phyloP scores from a whole-genome alignment of 2,329 filamentous ascomycete species.

The Davidsoniella virescens region DNA sequence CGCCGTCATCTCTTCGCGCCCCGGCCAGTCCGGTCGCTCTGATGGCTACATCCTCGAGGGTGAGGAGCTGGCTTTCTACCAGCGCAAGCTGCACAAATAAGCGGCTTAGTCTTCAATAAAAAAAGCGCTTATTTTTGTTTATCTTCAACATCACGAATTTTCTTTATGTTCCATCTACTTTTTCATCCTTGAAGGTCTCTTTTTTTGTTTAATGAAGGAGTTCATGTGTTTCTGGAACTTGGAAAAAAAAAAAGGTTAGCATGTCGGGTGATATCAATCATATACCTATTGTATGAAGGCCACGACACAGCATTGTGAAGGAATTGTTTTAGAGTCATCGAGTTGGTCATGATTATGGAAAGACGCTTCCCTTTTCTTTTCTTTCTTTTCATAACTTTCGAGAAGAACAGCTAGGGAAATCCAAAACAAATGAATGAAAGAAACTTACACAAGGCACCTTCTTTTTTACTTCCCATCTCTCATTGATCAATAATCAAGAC shows the following conservation, averaged over 20 bases:
- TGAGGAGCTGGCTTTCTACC: slow-evolving; percentile 99
- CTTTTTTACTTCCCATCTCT: slow-evolving; percentile 24
- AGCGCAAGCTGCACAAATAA: slow-evolving; percentile 98
- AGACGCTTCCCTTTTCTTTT: no score
- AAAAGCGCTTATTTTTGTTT: slow-evolving; percentile 3
- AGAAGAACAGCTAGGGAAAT: background rate
- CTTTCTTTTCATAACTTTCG: background rate
- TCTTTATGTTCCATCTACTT: background rate
- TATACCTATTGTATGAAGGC: background rate
- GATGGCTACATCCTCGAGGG: slow-evolving; percentile 98
- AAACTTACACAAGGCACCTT: slow-evolving; percentile 18
- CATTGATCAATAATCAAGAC: slow-evolving; percentile 19
- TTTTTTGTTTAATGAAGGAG: background rate
- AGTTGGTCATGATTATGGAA: no score
- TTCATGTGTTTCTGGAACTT: background rate
- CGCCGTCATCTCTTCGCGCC: slow-evolving; percentile 81
- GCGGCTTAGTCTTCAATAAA: slow-evolving; percentile 17
- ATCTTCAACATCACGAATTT: background rate
- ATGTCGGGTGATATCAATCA: background rate
- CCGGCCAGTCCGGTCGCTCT: slow-evolving; percentile 89
- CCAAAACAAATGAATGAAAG: slow-evolving; percentile 6
- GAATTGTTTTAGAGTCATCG: background rate
- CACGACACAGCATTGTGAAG: background rate
- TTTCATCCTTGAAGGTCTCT: background rate
- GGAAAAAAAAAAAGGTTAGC: background rate